Base-by-base conservation (phyloP, 2,329 filamentous ascomycete genomes). In the Dothideomycetes sp. region DNA sequence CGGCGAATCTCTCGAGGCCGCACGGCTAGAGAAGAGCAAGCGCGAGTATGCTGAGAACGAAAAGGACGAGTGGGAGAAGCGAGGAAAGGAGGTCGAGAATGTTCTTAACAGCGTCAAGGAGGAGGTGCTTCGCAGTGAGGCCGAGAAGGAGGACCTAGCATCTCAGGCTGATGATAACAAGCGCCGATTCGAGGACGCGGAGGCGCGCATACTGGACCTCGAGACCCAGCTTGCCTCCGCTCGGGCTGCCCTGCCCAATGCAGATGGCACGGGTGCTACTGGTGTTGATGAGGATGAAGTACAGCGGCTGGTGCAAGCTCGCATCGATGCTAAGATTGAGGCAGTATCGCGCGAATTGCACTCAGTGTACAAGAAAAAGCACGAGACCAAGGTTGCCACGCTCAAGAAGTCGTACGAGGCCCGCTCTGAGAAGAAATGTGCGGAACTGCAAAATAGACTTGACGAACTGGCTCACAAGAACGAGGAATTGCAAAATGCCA, bases 371-470 rank as follows among this genome's bases (percentile, higher is more conserved):
- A 96, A 95, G 66, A 79, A 82, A 56, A 98, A 98, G 65, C 91
- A 98, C 59, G 89, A 96, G 66, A 85, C 81, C 46, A 98, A 98
- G 67, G 89, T 96, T 33, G 76, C 84, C 1, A 89, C 88, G 3
- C 70, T 98, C 48, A 96, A 80, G 57, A 77, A 79, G 52, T 76
- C 72, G 54, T 80, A 96, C 63, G 86, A 95, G 59, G 75, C 75
- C 34, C 79, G 89, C 40, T 91, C 86, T 75, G 86, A 94, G 62
- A 93, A 93, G 70, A 84, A 82, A 54, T 76, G 89, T 41, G 76
- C 75, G 39, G 84, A 89, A 51, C 74, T 94, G 3, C 84, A 94
- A 60, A 58, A 60, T 14, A 78, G 77, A 45, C 69, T 94, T 32
- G 77, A 78, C 34, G 75, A 81, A 32, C 70, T 89, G 9, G 64